Evolutionary conservation across 2,329 filamentous ascomycete species (phyloP), one percentile per base, ranked within the genome.

Genomic region (Leptographium lundbergii): DNA sequence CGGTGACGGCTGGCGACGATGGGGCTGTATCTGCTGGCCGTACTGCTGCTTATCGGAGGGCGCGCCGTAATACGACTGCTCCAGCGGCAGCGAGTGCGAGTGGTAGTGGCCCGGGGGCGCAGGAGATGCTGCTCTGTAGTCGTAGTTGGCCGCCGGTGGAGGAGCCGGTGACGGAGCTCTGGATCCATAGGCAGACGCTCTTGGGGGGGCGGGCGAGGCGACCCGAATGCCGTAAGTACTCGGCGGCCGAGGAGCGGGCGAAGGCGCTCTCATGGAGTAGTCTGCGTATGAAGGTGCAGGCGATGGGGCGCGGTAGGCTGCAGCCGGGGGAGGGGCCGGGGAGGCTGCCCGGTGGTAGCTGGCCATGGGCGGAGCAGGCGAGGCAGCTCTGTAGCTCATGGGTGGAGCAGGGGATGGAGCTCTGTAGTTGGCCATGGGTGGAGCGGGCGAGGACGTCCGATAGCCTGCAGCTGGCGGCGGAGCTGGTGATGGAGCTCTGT

Each of bases 1-100:
- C 5, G 63, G 60, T 22, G 63, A 61, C 11, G 63, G 59, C n/a
- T 34, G 61, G 51, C 62, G 65, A 47, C 52, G 3, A 61, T 39
- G 32, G 6, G 32, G 32, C 32, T 34, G 57, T 22, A 57, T 56
- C 14, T 39, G 36, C 25, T 63, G 62, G 27, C 63, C 62, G 19
- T 60, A 61, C 22, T 56, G 59, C 6, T 61, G 59, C n/a, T n/a
- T n/a, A n/a, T 57, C 56, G 5, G 34, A 17, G 1, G 55, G 54
- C 13, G 53, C 22, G 24, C 29, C 24, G 13, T 45, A 45, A 14
- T 45, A 29, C 1, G 29, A 34, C 27, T 53, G 53, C 34, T 45
- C 24, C 19, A 48, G 61, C 22, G 47, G 53, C 14, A 25, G 32
- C 42, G 50, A 29, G 32, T 52, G 56, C 4, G 29, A 47, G 48